These are phyloP conservation scores for Lachnellula subtilissima DNA, from an alignment of 2,329 filamentous ascomycete species.

Conservation along the genomic window DNA sequence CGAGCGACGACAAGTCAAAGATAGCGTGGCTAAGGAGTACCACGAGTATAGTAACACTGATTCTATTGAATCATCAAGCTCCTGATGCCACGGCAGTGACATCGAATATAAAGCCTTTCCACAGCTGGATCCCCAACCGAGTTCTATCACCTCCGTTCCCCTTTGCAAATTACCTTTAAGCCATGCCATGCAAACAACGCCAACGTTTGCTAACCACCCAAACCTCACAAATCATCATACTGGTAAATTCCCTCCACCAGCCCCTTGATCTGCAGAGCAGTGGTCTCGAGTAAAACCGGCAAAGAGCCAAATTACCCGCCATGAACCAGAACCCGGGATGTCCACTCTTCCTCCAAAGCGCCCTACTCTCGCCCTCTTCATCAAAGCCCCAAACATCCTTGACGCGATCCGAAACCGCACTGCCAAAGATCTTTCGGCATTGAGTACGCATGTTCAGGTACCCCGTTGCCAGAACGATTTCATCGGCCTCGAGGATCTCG, in stretches of 20 bases:
- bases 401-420: constrained; percentile 44
- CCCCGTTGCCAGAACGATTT: constrained; percentile 45
- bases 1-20: no score
- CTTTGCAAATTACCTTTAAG: no score
- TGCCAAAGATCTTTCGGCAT: constrained; percentile 45
- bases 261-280: constrained; percentile 45
- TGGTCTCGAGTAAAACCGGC: constrained; percentile 42
- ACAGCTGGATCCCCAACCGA: no score
- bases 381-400: constrained; percentile 47
- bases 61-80: no score
- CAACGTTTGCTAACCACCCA: no score
- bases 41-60: no score
- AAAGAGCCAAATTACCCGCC: constrained; percentile 46
- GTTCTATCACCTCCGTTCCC: no score
- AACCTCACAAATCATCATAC: constrained; percentile 16
- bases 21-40: no score
- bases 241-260: constrained; percentile 35
- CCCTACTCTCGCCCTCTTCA: constrained; percentile 43
- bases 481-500: constrained; percentile 43
- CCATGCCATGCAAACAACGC: no score
- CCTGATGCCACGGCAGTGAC: no score
- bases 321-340: constrained; percentile 49
- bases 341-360: constrained; percentile 42
- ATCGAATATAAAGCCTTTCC: no score
- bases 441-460: constrained; percentile 52